These are phyloP conservation scores for Alternaria postmessia DNA, from an alignment of 2,329 filamentous ascomycete genomes.

Conservation along the genomic window DNA sequence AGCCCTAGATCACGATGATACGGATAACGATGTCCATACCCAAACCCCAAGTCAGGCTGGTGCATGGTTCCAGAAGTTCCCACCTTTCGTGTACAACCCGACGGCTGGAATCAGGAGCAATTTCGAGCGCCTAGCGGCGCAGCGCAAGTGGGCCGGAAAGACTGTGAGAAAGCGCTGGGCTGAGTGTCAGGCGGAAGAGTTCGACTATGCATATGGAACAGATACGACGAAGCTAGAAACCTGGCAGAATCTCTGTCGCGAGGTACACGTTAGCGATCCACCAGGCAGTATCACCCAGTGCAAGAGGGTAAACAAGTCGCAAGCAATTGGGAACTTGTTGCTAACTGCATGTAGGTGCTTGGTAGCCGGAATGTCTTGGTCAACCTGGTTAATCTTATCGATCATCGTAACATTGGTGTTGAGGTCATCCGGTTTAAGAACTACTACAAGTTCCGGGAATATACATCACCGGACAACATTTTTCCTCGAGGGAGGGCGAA, in stretches of 20 bases:
- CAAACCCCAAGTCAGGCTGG: constrained; percentile 1
- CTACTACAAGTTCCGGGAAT: constrained; percentile 16
- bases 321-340: neutral
- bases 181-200: constrained; percentile 16
- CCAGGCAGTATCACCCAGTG: constrained; percentile 24
- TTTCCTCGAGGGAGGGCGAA: constrained; percentile 26
- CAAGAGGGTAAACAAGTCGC: constrained; percentile 20
- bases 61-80: constrained; percentile 15
- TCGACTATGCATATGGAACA: constrained; percentile 12
- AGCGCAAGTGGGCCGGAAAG: constrained; percentile 12
- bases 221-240: constrained; percentile 18
- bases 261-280: constrained; percentile 20
- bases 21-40: neutral
- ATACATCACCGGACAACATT: constrained; percentile 11
- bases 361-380: constrained; percentile 21
- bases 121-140: constrained; percentile 15
- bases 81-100: constrained; percentile 11
- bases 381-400: constrained; percentile 33
- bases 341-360: constrained; percentile 11
- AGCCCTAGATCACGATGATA: neutral
- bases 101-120: constrained; percentile 8
- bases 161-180: constrained; percentile 9
- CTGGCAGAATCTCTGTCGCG: constrained; percentile 30
- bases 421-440: constrained; percentile 24
- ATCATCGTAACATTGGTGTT: constrained; percentile 23